A percentile compares a stretch with the other conserved stretches of the same genome.
These are phyloP conservation scores for Chaetomium tenue DNA, from an alignment of 495 filamentous ascomycete species.

Conservation along the genomic window DNA sequence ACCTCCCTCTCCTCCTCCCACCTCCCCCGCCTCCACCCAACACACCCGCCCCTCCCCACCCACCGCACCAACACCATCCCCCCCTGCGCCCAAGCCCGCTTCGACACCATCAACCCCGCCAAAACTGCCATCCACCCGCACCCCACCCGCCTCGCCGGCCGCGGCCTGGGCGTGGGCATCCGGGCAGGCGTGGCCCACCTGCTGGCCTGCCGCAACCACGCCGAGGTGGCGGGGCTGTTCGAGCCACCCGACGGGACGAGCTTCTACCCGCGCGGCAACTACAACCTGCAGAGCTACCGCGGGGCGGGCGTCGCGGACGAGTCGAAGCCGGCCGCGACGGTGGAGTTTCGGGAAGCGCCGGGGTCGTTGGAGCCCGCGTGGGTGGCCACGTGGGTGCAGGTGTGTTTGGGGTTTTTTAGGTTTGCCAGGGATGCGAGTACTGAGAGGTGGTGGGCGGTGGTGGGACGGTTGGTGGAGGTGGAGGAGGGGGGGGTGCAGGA, in stretches of 20 bases:
- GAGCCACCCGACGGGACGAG: not conserved
- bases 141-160: not conserved
- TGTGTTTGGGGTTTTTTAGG: conserved; percentile 23
- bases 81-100: not conserved
- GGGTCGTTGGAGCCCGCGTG: conserved; percentile 13
- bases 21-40: too few species aligned
- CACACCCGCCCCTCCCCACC: not conserved
- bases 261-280: conserved; percentile 3
- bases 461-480: conserved; percentile 19
- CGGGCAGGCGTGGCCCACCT: conserved; percentile 10
- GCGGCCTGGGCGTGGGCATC: conserved; percentile 5
- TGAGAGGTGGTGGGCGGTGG: not conserved
- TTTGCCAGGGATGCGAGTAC: conserved; percentile 15
- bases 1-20: too few species aligned
- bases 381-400: conserved; percentile 16
- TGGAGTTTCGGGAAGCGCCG: conserved; percentile 30
- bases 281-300: conserved; percentile 18
- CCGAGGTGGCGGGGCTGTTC: conserved; percentile 7
- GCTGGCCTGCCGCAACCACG: not conserved
- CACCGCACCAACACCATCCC: not conserved
- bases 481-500: conserved; percentile 4
- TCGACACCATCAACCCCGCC: not conserved
- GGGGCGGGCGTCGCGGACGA: not conserved
- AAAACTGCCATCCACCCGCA: not conserved
- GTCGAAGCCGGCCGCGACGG: not conserved